phyloP scores from a whole-genome alignment of 768 basidiomycete genomes.

The Boletus edulis region DNA sequence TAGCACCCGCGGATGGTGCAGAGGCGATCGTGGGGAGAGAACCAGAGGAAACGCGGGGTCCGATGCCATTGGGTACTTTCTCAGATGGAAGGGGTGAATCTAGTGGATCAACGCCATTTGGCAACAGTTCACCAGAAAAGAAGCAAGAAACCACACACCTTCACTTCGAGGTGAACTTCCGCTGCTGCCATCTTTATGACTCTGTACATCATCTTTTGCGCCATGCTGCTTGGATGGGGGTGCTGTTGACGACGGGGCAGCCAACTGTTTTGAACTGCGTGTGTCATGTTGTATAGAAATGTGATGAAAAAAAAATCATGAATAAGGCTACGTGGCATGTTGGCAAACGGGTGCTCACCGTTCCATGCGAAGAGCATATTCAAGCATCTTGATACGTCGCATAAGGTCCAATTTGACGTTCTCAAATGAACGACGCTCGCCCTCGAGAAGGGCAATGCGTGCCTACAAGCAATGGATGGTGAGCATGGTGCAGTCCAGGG shows the following conservation, averaged over 20 bases:
- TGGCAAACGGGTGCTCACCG: conserved; percentile 53
- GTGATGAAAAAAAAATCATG: conserved; percentile 32
- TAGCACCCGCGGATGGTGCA: conserved; percentile 40
- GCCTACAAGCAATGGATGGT: conserved; percentile 51
- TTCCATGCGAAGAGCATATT: conserved; percentile 95
- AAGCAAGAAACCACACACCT: conserved; percentile 41
- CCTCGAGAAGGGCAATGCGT: conserved; percentile 94
- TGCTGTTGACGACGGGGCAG: conserved; percentile 49
- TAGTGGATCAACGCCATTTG: conserved; percentile 29
- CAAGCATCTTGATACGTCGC: conserved; percentile 98
- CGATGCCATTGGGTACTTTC: conserved; percentile 61
- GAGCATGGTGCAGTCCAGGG: neutral
- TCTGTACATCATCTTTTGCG: conserved; percentile 70
- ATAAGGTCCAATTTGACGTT: conserved; percentile 95
- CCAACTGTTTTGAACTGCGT: conserved; percentile 76
- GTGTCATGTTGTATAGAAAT: conserved; percentile 16
- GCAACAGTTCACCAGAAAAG: neutral
- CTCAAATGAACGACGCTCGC: conserved; percentile 95
- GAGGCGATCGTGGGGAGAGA: conserved; percentile 12
- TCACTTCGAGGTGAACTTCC: conserved; percentile 85
- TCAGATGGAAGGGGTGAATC: conserved; percentile 75
- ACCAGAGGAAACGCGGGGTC: conserved; percentile 57
- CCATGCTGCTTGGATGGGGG: conserved; percentile 67
- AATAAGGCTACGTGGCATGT: conserved; percentile 1
- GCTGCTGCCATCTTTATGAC: conserved; percentile 77